Percentiles rank a stretch among this genome's conserved stretches.
Conservation (phyloP, 1,284 basidiomycete species). For the Ustilago vetiveriae region DNA sequence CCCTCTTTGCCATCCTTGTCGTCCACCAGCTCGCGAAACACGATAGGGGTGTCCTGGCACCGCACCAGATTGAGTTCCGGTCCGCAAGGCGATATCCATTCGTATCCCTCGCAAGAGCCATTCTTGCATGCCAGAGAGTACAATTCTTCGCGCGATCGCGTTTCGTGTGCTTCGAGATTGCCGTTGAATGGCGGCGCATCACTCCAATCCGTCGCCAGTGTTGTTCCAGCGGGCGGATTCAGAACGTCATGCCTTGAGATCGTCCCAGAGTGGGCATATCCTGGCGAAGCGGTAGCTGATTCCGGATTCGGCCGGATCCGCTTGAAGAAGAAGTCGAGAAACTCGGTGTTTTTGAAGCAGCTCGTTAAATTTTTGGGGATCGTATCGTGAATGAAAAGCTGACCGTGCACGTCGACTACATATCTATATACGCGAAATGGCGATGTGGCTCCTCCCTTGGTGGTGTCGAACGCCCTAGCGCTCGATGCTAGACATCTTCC, state of each 20-base stretch:
- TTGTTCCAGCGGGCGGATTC: neutral
- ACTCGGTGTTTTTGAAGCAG: slow-evolving; percentile 49
- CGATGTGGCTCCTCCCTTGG: neutral
- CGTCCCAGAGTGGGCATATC: slow-evolving; percentile 6
- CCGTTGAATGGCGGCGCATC: slow-evolving; percentile 26
- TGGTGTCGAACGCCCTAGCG: neutral
- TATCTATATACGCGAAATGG: slow-evolving; percentile 60
- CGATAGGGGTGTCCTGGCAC: slow-evolving; percentile 63
- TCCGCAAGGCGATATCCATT: slow-evolving; percentile 63
- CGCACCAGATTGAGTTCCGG: slow-evolving; percentile 63
- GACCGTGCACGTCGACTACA: slow-evolving; percentile 65
- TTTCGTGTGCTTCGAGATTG: slow-evolving; percentile 7
- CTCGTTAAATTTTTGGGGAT: slow-evolving; percentile 66
- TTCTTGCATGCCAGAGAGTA: slow-evolving; percentile 12
- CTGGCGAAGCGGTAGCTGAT: neutral
- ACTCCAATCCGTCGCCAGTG: slow-evolving; percentile 17
- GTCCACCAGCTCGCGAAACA: slow-evolving; percentile 58
- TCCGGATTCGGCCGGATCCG: slow-evolving; percentile 37
- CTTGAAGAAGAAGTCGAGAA: slow-evolving; percentile 56
- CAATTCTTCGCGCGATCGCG: slow-evolving; percentile 10
- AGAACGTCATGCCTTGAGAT: slow-evolving; percentile 37
- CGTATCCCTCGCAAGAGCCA: slow-evolving; percentile 50
- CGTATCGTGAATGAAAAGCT: slow-evolving; percentile 64
- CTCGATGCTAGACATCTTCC: neutral
- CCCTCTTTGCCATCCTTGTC: slow-evolving; percentile 18